Evolutionary conservation across 805 yeast species (phyloP).

Genomic region (Candida tallmaniae): DNA sequence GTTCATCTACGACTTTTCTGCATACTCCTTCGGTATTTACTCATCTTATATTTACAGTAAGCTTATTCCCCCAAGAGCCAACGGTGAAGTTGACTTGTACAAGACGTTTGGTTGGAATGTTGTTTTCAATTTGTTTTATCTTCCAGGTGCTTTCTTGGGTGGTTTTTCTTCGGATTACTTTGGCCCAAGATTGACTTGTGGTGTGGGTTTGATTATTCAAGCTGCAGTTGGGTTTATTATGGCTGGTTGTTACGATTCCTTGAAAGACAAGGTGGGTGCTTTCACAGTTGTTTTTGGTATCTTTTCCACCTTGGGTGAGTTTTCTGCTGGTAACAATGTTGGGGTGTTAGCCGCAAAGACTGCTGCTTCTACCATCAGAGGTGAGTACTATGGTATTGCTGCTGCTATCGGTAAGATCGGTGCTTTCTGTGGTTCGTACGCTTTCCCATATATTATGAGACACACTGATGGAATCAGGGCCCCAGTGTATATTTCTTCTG

Average conservation of each 20-base stretch:
- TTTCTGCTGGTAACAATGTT: conserved; percentile 91
- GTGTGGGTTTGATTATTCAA: conserved; percentile 65
- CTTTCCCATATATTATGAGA: conserved; percentile 74
- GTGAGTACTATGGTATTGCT: conserved; percentile 84
- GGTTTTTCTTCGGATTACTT: conserved; percentile 80
- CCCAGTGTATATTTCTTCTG: conserved; percentile 69
- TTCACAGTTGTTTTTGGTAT: conserved; percentile 87
- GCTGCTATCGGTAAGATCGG: conserved; percentile 92
- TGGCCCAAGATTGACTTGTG: conserved; percentile 85
- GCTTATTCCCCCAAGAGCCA: conserved; percentile 39
- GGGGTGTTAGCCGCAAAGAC: conserved; percentile 87
- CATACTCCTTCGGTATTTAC: conserved; percentile 83
- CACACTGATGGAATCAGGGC: conserved; percentile 45
- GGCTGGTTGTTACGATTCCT: conserved; percentile 62
- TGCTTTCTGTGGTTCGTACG: conserved; percentile 86
- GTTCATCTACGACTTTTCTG: conserved; percentile 88
- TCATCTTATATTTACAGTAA: conserved; percentile 63
- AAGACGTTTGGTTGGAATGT: conserved; percentile 89
- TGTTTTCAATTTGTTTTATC: conserved; percentile 79
- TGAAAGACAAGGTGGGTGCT: conserved; percentile 63
- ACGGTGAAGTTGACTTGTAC: conserved; percentile 51
- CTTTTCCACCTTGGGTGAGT: conserved; percentile 82
- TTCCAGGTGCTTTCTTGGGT: conserved; percentile 88
- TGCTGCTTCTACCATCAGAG: conserved; percentile 81
- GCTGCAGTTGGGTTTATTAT: conserved; percentile 77